A percentile compares a stretch with the other conserved stretches of the same genome.
phyloP scores from a whole-genome alignment of 345 rosid species.

The Rhodamnia rubescens region DNA sequence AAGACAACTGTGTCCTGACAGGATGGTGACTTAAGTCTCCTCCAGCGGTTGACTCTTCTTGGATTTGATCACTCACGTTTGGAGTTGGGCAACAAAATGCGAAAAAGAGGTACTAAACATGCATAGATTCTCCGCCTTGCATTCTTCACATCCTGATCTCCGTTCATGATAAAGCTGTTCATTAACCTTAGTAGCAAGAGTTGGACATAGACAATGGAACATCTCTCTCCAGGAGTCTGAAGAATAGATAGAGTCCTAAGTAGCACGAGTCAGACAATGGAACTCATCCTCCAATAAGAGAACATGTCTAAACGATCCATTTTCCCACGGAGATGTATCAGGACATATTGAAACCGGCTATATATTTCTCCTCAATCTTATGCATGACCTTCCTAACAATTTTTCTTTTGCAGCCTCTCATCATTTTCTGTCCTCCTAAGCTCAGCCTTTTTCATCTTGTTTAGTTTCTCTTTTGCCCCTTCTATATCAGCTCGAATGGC shows the following conservation, averaged over 20 bases:
- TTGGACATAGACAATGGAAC: neutral
- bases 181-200: neutral
- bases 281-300: neutral
- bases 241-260: neutral
- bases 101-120: neutral
- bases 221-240: neutral
- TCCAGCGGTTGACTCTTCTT: neutral
- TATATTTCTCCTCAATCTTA: neutral
- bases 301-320: neutral
- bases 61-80: neutral
- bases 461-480: conserved; percentile 47
- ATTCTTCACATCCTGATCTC: neutral
- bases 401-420: neutral
- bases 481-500: conserved; percentile 65
- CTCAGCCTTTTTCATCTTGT: conserved; percentile 38
- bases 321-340: neutral
- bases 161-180: neutral
- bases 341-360: neutral
- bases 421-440: conserved; percentile 3
- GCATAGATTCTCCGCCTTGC: neutral
- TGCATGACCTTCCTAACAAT: neutral
- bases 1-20: neutral
- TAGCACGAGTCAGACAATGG: neutral
- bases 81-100: neutral
- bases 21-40: neutral